Conservation (phyloP, 1,139 yeast genomes). For the Blastobotrys indianensis region DNA sequence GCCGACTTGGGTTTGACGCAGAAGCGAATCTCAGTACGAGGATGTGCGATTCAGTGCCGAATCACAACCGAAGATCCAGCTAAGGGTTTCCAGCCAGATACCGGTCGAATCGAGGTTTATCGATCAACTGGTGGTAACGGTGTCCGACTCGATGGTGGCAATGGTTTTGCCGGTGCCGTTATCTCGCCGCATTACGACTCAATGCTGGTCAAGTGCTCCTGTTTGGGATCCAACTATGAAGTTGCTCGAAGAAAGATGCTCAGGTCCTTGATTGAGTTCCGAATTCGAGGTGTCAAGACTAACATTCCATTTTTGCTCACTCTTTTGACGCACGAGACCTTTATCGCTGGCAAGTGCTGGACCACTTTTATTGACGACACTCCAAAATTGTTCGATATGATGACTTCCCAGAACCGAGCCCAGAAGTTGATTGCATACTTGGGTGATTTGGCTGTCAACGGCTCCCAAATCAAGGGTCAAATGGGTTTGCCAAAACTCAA, state of each 20-base stretch:
- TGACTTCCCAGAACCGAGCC: constrained; percentile 93
- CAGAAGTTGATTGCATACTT: constrained; percentile 83
- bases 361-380: constrained; percentile 98
- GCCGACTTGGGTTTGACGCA: constrained; percentile 88
- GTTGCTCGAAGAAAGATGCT: constrained; percentile 96
- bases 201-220: constrained; percentile 95
- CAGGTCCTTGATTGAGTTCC: constrained; percentile 91
- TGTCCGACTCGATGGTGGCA: constrained; percentile 97
- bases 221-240: constrained; percentile 94
- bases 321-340: constrained; percentile 86
- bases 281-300: constrained; percentile 98
- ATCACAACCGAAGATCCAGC: constrained; percentile 98
- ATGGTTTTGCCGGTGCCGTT: constrained; percentile 97
- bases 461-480: constrained; percentile 93
- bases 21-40: constrained; percentile 91
- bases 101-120: constrained; percentile 97
- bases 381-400: constrained; percentile 92
- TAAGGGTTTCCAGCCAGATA: constrained; percentile 96
- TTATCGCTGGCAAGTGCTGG: constrained; percentile 88
- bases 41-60: constrained; percentile 98
- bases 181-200: constrained; percentile 98
- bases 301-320: constrained; percentile 94
- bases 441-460: constrained; percentile 92
- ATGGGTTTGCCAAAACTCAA: constrained; percentile 80
- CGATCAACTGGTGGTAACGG: constrained; percentile 99